Base-by-base conservation (phyloP, 2,329 filamentous ascomycete species). In the Fusarium sambucinum region DNA sequence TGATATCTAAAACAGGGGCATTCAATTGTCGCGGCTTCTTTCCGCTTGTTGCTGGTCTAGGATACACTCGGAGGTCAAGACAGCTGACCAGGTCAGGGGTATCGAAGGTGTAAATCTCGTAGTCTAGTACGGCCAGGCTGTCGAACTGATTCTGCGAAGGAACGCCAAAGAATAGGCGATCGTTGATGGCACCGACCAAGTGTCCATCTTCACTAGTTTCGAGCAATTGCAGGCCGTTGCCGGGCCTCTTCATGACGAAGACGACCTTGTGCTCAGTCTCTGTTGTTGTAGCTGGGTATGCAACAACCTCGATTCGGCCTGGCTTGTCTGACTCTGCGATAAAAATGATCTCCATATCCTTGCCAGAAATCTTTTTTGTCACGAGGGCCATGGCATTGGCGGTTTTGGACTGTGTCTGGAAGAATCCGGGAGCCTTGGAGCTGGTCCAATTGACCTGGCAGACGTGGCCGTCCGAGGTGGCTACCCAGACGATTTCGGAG, bases 31-130 rank as follows among this genome's bases (percentile, higher is more conserved):
- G 74, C 27, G 63, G 59, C 37, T 74, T 73, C 57, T 72, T 76
- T 57, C 63, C 56, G n/a, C 63, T 61, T 29, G 50, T 60, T 11
- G 37, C 65, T 32, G 51, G 54, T 55, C 68, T 71, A 10, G 60
- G 38, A 42, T 75, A 76, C 67, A 82, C 79, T 67, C 87, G 85
- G 52, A 92, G 76, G 73, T 96, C 90, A 44, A 93, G 79, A 62
- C 87, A 89, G 29, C 87, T 89, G 52, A 94, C 86, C 41, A 87
- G 84, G 68, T 92, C 89, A 4, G 87, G 85, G 17, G 82, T 80
- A 56, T 89, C 85, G 60, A 90, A 85, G 17, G 84, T 83, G 66
- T 84, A 85, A 71, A 89, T 86, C 46, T 88, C 84, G 73, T 86
- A 89, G 40, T 80, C 78, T 21, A 79, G 60, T 14, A 75, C 63